Base-by-base conservation (phyloP, 2,329 filamentous ascomycete genomes). In the Orbilia quercus region DNA sequence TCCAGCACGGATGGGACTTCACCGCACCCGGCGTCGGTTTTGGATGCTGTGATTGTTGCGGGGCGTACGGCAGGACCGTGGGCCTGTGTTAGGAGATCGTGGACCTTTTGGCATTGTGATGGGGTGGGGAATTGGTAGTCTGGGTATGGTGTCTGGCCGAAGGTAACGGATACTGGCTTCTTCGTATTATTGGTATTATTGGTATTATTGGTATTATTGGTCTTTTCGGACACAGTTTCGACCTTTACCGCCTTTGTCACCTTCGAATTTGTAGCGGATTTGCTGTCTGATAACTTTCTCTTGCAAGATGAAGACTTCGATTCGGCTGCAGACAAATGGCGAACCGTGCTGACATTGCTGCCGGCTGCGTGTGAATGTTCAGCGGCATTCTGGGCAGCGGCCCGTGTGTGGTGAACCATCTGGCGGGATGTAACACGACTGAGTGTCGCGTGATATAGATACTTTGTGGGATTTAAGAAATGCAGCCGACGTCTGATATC, bases 71-170 rank as follows among this genome's bases (percentile, higher is more conserved):
- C 84, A 60, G 86, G 83, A 1, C 90, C 90, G 77, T 96, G 91
- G 0, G 87, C 79, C 11, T 83, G 82, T 0, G 87, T 85, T 0
- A 96, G 84, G 1, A 94, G 82, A 0, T 83, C 81, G 63, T 88
- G 86, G 2, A 94, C 89, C 77, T 89, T 84, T 75, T 89, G 84
- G 78, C 91, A 93, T 76, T 91, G 87, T 55, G 88, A 85, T 0
- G 83, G 77, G 0, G 89, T 92, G 0, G 91, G 91, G 63, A 84
- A 85, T 1, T 80, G 76, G 79, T 87, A 89, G 65, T 89, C 83
- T 0, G 90, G 90, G 75, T 89, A 96, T 0, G 91, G 91, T 0
- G 87, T 85, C 58, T 59, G 60, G 12, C 75, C 75, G 2, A 72
- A 38, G n/a, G 71, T 22, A 45, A 59, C 40, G 1, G 31, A 7